Base-by-base conservation (phyloP, 371 early-diverging fungal genomes). In the Apophysomyces variabilis region DNA sequence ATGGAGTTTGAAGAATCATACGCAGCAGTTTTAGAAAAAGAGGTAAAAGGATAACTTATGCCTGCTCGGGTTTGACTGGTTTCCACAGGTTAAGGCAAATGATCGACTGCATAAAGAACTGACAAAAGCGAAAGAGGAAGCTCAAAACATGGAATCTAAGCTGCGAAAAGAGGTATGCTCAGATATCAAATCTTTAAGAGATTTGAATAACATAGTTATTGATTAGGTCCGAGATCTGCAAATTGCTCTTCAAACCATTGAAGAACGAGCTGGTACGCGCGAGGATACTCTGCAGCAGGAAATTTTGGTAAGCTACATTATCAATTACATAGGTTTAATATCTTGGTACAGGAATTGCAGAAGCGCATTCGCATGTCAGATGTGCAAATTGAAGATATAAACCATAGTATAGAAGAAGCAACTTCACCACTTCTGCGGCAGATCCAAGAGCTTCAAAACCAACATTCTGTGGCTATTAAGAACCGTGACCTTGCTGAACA, bases 401-500 rank as follows among this genome's bases (percentile, higher is more conserved):
- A 74, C 32, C 72, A 75, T 7, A 73, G 78, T 8, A 76, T 88
- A 26, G 90, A 87, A 59, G 80, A 82, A 64, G 83, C 84, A 36
- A 86, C 85, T 18, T 74, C 80, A 13, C 89, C 92, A 3, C 75
- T 92, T 1, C 68, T 92, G 9, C 83, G 87, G 4, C 93, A 92
- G 59, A 89, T 92, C 45, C 90, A 93, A 50, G 70, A 69, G 1
- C 63, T 93, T 14, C 91, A 93, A 70, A 78, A 83, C 6, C 92
- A 92, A 57, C 88, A 89, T 45, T 69, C 80, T 0, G 41, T 70
- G 2, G 86, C 89, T 0, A 75, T 76, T 44, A 80, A 81, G 54
- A 84, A 84, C 60, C 88, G 91, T 83, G 91, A 93, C 66, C 81
- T 84, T 58, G 66, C 86, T 7, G 93, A 93, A 66, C 77, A 83